Base-by-base conservation (phyloP, 2,329 filamentous ascomycete genomes). In the Aspergillus terreus region DNA sequence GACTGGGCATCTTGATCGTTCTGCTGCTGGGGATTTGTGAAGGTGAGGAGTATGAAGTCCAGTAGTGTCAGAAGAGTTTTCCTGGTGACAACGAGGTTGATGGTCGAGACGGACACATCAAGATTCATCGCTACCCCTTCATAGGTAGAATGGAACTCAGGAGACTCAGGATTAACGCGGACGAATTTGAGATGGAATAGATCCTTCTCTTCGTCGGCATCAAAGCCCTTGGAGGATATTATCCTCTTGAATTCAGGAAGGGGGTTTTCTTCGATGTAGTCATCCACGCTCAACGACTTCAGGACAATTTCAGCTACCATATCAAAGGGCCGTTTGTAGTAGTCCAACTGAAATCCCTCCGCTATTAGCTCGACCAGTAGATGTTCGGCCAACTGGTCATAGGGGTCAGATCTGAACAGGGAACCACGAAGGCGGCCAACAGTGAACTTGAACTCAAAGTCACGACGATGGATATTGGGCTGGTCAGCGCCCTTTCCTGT, bases 391-490 rank as follows among this genome's bases (percentile, higher is more conserved):
- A 85, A 85, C 54, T 81, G 81, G 44, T 85, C 84, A 59, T 92
- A 86, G 0, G 88, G 83, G 62, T 96, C 91, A 50, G 92, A 90
- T 57, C 86, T 84, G 70, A 90, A 99, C 1, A 99, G 77, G 1
- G 94, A 97, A 2, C 94, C 94, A 71, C 95, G 92, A 43, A 99
- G 80, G 54, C 88, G 90, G 63, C 96, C 94, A 33, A 99, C 94
- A 7, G 90, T 91, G 70, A 99, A 99, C 59, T 92, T 95, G 75
- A 99, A 90, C 68, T 99, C 91, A 60, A 99, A 97, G 57, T 87
- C 92, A 42, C 89, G 87, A 63, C 96, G 92, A 62, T 95, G 89
- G 44, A 94, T 77, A 63, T 88, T 89, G 23, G 84, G 78, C 44
- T 83, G 66, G 25, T 68, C 63, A 35, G 63, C 52, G 36, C 50